Conservation (phyloP, 108 stramenopile genomes). For the Discostella stelligeroides region DNA sequence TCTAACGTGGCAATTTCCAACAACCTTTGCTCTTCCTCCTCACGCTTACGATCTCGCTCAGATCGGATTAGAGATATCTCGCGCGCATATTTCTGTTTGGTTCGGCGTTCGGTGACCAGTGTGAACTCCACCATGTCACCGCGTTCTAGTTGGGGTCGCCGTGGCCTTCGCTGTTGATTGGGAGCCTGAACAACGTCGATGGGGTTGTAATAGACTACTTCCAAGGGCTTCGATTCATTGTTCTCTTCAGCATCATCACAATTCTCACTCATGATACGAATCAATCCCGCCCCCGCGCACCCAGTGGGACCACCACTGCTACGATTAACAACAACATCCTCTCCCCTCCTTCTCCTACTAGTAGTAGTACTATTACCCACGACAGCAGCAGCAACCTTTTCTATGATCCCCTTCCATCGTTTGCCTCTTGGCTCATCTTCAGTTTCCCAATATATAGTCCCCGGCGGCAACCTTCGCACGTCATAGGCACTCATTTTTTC, state of each 20-base stretch:
- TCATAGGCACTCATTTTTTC: constrained; percentile 53
- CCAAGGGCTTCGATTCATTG: constrained; percentile 1
- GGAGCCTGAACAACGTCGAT: constrained; percentile 1
- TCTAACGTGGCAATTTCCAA: constrained; percentile 67
- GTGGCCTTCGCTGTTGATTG: neutral
- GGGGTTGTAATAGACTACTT: constrained; percentile 22
- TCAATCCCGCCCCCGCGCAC: constrained; percentile 25
- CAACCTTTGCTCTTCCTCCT: constrained; percentile 52
- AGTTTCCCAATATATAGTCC: constrained; percentile 71
- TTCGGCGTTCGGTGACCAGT: constrained; percentile 64
- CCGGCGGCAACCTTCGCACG: constrained; percentile 37
- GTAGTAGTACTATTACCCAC: too few relatives aligned
- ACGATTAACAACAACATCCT: constrained; percentile 5
- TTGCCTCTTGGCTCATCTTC: constrained; percentile 57
- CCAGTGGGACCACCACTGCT: constrained; percentile 14
- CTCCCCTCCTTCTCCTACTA: constrained; percentile 7
- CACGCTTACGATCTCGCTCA: constrained; percentile 57
- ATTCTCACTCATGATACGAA: constrained; percentile 23
- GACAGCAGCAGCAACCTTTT: constrained; percentile 23
- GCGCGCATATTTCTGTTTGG: constrained; percentile 59
- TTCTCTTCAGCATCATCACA: constrained; percentile 11
- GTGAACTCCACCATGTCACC: constrained; percentile 72
- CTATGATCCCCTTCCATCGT: constrained; percentile 55
- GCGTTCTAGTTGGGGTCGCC: constrained; percentile 34
- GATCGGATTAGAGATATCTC: constrained; percentile 64